phyloP scores from a whole-genome alignment of 257 asterid genomes.

The Datura wrightii region DNA sequence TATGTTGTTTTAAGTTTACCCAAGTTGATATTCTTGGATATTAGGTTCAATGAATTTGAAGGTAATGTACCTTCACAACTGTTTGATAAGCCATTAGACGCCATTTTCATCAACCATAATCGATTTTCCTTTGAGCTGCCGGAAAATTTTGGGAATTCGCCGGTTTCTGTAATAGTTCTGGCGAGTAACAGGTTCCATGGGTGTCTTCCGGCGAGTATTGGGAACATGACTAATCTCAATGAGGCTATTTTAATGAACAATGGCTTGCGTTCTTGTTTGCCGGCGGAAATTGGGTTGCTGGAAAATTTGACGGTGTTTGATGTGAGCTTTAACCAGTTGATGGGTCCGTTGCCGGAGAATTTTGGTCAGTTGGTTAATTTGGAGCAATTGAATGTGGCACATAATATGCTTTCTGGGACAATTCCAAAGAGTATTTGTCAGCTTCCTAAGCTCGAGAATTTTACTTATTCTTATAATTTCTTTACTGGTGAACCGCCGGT shows the following conservation, averaged over 20 bases:
- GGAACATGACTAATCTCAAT: constrained; percentile 73
- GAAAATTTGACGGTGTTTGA: constrained; percentile 79
- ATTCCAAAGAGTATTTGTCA: constrained; percentile 72
- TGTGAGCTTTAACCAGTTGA: constrained; percentile 57
- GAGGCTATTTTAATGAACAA: constrained; percentile 77
- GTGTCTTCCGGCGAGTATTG: constrained; percentile 79
- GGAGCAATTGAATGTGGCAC: constrained; percentile 84
- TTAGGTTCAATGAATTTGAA: constrained; percentile 82
- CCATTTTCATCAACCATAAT: constrained; percentile 81
- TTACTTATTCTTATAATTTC: constrained; percentile 67
- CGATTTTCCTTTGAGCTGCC: constrained; percentile 79
- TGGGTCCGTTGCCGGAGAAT: constrained; percentile 73
- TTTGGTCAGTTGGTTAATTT: constrained; percentile 70
- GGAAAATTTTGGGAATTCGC: constrained; percentile 87
- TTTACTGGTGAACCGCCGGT: constrained; percentile 77
- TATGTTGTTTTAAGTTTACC: constrained; percentile 75
- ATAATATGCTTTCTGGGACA: constrained; percentile 60
- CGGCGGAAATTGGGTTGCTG: constrained; percentile 71
- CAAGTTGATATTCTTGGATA: constrained; percentile 62
- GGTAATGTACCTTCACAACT: constrained; percentile 75
- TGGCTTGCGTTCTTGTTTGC: constrained; percentile 77
- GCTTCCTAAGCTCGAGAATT: constrained; percentile 70
- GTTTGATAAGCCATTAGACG: constrained; percentile 79
- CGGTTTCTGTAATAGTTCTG: constrained; percentile 82
- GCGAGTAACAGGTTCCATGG: constrained; percentile 85